Conservation (phyloP, 129 eudicot species). For the Glebionis coronaria region DNA sequence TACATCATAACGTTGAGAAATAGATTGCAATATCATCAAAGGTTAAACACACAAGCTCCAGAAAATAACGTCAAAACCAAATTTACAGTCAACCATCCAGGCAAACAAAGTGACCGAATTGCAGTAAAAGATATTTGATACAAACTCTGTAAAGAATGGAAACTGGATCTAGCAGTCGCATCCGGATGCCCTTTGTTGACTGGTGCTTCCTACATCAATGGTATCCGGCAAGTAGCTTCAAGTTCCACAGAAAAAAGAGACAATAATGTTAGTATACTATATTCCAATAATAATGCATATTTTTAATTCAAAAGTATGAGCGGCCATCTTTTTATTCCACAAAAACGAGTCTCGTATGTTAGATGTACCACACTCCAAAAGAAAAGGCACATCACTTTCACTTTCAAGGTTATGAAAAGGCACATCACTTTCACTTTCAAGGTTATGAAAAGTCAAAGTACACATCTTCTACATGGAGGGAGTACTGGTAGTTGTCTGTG, state of each 20-base stretch:
- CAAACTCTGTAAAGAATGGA: slow-evolving; percentile 25
- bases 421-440: too few relatives aligned
- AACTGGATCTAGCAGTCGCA: slow-evolving; percentile 68
- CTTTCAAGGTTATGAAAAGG: not conserved
- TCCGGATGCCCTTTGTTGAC: slow-evolving; percentile 76
- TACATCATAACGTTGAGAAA: slow-evolving; percentile 14
- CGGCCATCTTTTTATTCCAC: not conserved
- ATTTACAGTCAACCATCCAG: slow-evolving; percentile 27
- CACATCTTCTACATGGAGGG: not conserved
- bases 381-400: not conserved
- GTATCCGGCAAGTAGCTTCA: slow-evolving; percentile 93
- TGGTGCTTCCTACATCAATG: slow-evolving; percentile 84
- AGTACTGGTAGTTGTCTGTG: not conserved
- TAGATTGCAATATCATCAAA: slow-evolving; percentile 17
- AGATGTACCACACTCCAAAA: not conserved
- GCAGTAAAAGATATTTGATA: slow-evolving; percentile 14
- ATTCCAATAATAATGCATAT: not conserved
- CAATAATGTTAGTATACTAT: not conserved
- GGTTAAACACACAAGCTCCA: slow-evolving; percentile 28
- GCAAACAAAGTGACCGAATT: slow-evolving; percentile 24
- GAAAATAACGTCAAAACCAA: slow-evolving; percentile 29
- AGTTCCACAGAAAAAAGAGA: slow-evolving; percentile 13
- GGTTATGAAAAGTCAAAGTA: too few relatives aligned
- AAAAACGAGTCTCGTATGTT: not conserved
- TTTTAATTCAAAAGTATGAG: not conserved